Conservation (phyloP, 768 basidiomycete genomes). For the Gloeostereum incarnatum region DNA sequence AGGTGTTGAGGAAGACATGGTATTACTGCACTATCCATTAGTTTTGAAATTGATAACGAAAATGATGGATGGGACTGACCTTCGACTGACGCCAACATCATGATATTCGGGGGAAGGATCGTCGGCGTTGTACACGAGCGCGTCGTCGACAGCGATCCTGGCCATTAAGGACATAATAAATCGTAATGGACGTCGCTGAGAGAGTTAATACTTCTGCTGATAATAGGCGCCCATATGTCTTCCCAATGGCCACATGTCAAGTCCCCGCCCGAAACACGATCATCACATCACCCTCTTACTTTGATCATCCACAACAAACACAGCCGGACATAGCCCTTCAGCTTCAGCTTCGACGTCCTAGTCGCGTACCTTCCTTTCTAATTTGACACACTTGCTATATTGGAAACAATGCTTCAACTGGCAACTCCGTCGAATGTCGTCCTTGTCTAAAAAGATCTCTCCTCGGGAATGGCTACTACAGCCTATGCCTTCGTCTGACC, state of each 20-base stretch:
- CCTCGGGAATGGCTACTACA: too few relatives aligned
- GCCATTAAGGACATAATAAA: not conserved
- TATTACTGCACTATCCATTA: not conserved
- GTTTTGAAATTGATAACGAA: not conserved
- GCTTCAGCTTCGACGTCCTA: too few relatives aligned
- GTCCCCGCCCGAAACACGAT: not conserved
- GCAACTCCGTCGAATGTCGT: too few relatives aligned
- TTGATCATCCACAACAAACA: not conserved
- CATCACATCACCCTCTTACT: not conserved
- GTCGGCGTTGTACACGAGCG: conserved; percentile 1
- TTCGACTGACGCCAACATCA: conserved; percentile 6
- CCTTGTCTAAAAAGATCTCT: too few relatives aligned
- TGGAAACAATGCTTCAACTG: too few relatives aligned
- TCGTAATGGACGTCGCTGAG: not conserved
- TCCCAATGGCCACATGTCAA: not conserved
- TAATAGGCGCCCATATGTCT: not conserved
- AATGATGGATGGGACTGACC: conserved; percentile 2
- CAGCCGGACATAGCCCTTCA: too few relatives aligned
- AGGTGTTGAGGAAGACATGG: conserved; percentile 1
- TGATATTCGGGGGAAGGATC: conserved; percentile 10
- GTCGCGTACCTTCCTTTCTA: too few relatives aligned
- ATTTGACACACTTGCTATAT: too few relatives aligned
- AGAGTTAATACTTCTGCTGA: not conserved
- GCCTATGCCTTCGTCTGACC: too few relatives aligned
- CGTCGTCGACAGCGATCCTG: conserved; percentile 2